Conservation (phyloP, 139 green algal genomes). For the Ettlia oleoabundans region DNA sequence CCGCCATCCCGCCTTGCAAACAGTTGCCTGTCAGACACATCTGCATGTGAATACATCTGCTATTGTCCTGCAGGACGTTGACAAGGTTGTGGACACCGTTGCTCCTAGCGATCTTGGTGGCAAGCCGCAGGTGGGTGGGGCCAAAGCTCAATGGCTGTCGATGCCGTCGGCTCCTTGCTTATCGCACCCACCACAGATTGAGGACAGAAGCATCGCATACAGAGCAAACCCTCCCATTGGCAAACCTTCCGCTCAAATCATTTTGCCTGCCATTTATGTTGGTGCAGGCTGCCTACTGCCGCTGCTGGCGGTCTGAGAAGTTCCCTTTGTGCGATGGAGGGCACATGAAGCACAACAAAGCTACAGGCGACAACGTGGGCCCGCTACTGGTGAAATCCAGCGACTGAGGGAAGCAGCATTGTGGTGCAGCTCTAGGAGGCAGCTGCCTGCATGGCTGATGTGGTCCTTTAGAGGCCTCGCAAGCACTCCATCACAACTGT, state of each 20-base stretch:
- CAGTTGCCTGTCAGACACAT: not conserved
- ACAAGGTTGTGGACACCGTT: constrained; percentile 27
- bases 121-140: constrained; percentile 9
- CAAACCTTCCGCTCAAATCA: too few relatives aligned
- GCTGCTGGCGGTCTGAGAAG: constrained; percentile 31
- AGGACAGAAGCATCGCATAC: too few relatives aligned
- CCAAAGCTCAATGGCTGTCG: too few relatives aligned
- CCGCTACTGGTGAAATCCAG: not conserved
- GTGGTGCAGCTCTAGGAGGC: not conserved
- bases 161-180: too few relatives aligned
- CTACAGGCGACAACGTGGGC: constrained; percentile 79
- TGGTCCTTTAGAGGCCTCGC: not conserved
- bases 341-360: constrained; percentile 79
- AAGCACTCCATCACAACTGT: too few relatives aligned
- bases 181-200: too few relatives aligned
- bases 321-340: constrained; percentile 73
- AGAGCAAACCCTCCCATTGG: too few relatives aligned
- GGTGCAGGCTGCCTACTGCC: constrained; percentile 16
- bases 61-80: not conserved
- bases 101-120: not conserved
- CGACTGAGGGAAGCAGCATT: not conserved
- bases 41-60: not conserved
- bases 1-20: too few relatives aligned
- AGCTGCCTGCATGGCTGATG: not conserved
- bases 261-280: too few relatives aligned